A percentile compares a stretch with the other conserved stretches of the same genome.
These are phyloP conservation scores for Leishmania arabica DNA, from an alignment of 208 protist genomes.

Conservation along the genomic window DNA sequence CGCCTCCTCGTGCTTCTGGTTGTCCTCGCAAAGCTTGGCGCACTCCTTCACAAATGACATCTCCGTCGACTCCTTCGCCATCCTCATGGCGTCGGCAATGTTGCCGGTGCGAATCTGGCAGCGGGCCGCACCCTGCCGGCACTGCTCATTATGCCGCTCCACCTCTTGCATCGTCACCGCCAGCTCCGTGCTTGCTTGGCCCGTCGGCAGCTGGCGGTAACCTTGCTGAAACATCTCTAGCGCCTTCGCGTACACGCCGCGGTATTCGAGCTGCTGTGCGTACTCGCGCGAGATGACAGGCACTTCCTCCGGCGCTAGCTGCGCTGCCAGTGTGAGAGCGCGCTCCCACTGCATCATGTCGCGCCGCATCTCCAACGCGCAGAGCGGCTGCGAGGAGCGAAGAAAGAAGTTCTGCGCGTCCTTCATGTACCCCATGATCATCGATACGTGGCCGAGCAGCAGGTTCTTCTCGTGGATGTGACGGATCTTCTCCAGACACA, in stretches of 20 bases:
- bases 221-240: slow-evolving; percentile 90
- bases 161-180: slow-evolving; percentile 70
- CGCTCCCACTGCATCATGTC: slow-evolving; percentile 98
- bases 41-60: slow-evolving; percentile 87
- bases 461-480: slow-evolving; percentile 95
- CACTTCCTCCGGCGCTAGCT: slow-evolving; percentile 89
- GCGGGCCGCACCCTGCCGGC: slow-evolving; percentile 85
- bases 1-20: slow-evolving; percentile 93
- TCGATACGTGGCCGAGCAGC: slow-evolving; percentile 94
- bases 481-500: slow-evolving; percentile 91
- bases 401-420: slow-evolving; percentile 94
- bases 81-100: slow-evolving; percentile 78
- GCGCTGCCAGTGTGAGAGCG: slow-evolving; percentile 92
- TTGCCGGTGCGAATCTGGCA: slow-evolving; percentile 91
- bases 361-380: slow-evolving; percentile 96
- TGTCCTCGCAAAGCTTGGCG: slow-evolving; percentile 92
- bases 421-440: slow-evolving; percentile 94
- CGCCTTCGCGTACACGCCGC: slow-evolving; percentile 92
- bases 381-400: slow-evolving; percentile 87
- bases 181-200: slow-evolving; percentile 81
- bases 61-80: slow-evolving; percentile 79
- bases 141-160: slow-evolving; percentile 80
- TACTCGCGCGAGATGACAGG: slow-evolving; percentile 94
- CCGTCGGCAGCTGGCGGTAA: slow-evolving; percentile 60
- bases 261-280: slow-evolving; percentile 96